Base-by-base conservation (phyloP, 306 rosid species). In the Cucumis hystrix region DNA sequence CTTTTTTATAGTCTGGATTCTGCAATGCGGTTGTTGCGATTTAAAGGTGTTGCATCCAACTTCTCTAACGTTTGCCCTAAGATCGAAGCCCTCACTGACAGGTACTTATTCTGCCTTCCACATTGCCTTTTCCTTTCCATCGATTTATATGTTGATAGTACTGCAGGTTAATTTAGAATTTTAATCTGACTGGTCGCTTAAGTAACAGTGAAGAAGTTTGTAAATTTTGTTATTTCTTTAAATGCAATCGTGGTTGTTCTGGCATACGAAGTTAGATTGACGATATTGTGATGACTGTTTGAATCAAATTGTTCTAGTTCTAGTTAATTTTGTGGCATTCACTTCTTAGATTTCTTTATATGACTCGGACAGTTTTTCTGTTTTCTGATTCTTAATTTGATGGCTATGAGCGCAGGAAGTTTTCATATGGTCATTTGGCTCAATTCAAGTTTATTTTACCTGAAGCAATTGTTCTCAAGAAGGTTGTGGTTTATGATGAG, bases 391-490 rank as follows among this genome's bases (percentile, higher is more conserved):
- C 20, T 18, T 8, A 10, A 18, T 33, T 45, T 28, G 62, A 47
- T 45, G 43, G 23, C 11, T 25, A 8, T 7, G 65, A 81, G 52
- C 73, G 28, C 76, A 91, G 97, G 98, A 94, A 93, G 81, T 94
- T 94, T 84, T 86, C 94, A 0, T 81, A 79, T 51, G 25, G 76
- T 47, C 91, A 91, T 85, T 74, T 94, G 80, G 98, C 97, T 40
- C 93, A 94, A 75, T 65, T 94, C 87, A 91, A 90, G 83, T 89
- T 79, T 67, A 77, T 91, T 37, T 84, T 91, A 23, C 93, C 88
- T n/a, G 91, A 90, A 85, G 98, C 82, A 20, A 80, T 94, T 71
- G 87, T 39, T 79, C 65, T 87, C 33, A 86, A 89, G 86, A 90
- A 80, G 77, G 30, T 86, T 16, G 68, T 83, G 2, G 75, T 81